phyloP scores from a whole-genome alignment of 2,329 filamentous ascomycete species.

The Emergomyces pasteurianus region DNA sequence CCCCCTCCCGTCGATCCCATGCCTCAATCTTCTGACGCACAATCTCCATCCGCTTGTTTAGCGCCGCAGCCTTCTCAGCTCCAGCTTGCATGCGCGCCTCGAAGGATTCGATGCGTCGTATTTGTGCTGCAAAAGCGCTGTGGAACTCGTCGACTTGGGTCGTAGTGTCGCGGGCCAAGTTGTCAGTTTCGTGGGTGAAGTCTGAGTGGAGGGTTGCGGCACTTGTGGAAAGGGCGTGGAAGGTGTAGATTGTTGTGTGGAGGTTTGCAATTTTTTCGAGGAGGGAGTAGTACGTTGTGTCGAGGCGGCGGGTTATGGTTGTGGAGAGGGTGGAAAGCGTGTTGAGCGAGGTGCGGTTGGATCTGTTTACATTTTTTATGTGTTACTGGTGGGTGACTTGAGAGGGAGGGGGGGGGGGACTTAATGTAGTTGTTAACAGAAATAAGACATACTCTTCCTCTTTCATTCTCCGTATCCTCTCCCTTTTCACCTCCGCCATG shows the following conservation, averaged over 20 bases:
- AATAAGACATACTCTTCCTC: slow-evolving; percentile 53
- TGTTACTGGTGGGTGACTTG: too few species aligned
- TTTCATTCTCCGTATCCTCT: slow-evolving; percentile 58
- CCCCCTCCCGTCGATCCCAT: slow-evolving; percentile 32
- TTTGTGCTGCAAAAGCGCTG: slow-evolving; percentile 26
- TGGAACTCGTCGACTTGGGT: slow-evolving; percentile 27
- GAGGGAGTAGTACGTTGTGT: slow-evolving; percentile 38
- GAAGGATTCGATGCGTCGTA: slow-evolving; percentile 24
- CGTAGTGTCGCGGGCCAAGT: slow-evolving; percentile 26
- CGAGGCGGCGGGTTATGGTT: slow-evolving; percentile 34
- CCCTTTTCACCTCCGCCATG: slow-evolving; percentile 24
- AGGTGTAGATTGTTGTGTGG: slow-evolving; percentile 29
- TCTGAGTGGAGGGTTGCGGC: slow-evolving; percentile 24
- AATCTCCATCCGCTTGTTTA: slow-evolving; percentile 28
- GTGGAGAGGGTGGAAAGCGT: slow-evolving; percentile 28
- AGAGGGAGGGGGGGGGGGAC: too few species aligned
- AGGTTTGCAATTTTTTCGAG: slow-evolving; percentile 33
- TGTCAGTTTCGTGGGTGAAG: slow-evolving; percentile 26
- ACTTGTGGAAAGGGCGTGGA: slow-evolving; percentile 30
- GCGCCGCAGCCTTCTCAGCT: slow-evolving; percentile 21
- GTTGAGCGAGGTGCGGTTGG: slow-evolving; percentile 22
- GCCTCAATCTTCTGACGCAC: slow-evolving; percentile 29
- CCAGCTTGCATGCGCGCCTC: slow-evolving; percentile 29
- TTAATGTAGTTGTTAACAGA: neutral
- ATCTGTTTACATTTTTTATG: slow-evolving; percentile 2